Conservation (phyloP, 495 filamentous ascomycete species). For the Jackrogersella minutella region DNA sequence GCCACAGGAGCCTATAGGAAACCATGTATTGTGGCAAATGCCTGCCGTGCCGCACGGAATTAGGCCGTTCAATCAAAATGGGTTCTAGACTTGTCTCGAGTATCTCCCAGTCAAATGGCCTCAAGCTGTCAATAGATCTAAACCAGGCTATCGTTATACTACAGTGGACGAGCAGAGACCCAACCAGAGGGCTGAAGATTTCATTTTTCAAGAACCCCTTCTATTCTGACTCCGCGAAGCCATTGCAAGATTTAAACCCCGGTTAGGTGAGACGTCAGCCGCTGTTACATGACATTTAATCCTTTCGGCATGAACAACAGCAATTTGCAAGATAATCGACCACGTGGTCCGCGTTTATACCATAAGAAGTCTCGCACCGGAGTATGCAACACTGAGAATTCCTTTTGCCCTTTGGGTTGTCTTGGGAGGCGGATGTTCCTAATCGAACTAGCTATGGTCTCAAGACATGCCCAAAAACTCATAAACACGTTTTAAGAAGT, state of each 20-base stretch:
- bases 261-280: background rate
- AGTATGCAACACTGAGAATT: too few species aligned
- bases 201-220: background rate
- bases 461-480: too few species aligned
- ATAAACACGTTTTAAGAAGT: too few species aligned
- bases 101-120: conserved; percentile 13
- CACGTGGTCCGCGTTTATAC: conserved; percentile 44
- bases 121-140: background rate
- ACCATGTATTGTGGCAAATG: conserved; percentile 26
- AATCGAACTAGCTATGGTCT: too few species aligned
- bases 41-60: conserved; percentile 23
- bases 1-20: conserved; percentile 19
- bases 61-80: conserved; percentile 17
- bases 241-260: background rate
- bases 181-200: background rate
- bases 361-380: conserved; percentile 50
- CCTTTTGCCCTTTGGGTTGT: too few species aligned
- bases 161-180: background rate
- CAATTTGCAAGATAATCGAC: conserved; percentile 29
- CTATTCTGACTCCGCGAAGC: background rate
- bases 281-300: background rate
- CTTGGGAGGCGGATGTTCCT: too few species aligned
- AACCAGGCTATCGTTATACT: background rate
- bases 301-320: conserved; percentile 23
- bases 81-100: conserved; percentile 1